Evolutionary conservation across 2,329 filamentous ascomycete species (phyloP).

Genomic region (Alternaria sp.): DNA sequence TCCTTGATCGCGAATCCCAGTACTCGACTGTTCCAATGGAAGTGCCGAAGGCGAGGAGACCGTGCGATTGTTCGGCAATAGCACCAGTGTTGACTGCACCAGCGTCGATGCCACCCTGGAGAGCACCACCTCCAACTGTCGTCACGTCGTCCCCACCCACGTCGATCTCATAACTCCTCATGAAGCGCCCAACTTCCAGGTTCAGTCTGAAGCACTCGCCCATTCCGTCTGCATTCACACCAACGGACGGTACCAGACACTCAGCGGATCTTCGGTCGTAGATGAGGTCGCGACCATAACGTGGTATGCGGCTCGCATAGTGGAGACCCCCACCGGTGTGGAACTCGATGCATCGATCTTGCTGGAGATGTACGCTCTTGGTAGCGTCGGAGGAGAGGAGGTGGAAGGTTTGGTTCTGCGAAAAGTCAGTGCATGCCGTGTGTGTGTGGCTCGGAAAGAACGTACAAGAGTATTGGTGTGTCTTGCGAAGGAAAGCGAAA

Average conservation of each 20-base stretch:
- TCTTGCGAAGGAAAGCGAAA: conserved; percentile 90
- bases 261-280: conserved; percentile 87
- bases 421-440: neutral
- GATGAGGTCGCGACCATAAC: conserved; percentile 88
- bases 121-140: conserved; percentile 70
- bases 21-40: conserved; percentile 96
- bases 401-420: conserved; percentile 83
- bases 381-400: conserved; percentile 90
- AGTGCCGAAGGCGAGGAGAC: conserved; percentile 91
- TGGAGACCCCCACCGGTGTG: conserved; percentile 89
- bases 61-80: conserved; percentile 88
- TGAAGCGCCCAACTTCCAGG: conserved; percentile 88
- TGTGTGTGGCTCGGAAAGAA: neutral
- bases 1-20: conserved; percentile 89
- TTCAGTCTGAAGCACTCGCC: conserved; percentile 95
- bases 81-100: conserved; percentile 88
- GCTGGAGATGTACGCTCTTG: conserved; percentile 93
- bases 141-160: conserved; percentile 82
- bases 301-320: conserved; percentile 86
- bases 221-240: conserved; percentile 82
- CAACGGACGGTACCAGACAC: conserved; percentile 85
- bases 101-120: conserved; percentile 86
- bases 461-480: conserved; percentile 79
- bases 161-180: conserved; percentile 92
- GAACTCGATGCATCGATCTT: conserved; percentile 89